phyloP scores from a whole-genome alignment of 371 early-diverging fungal genomes.

The Mucor ambiguus region DNA sequence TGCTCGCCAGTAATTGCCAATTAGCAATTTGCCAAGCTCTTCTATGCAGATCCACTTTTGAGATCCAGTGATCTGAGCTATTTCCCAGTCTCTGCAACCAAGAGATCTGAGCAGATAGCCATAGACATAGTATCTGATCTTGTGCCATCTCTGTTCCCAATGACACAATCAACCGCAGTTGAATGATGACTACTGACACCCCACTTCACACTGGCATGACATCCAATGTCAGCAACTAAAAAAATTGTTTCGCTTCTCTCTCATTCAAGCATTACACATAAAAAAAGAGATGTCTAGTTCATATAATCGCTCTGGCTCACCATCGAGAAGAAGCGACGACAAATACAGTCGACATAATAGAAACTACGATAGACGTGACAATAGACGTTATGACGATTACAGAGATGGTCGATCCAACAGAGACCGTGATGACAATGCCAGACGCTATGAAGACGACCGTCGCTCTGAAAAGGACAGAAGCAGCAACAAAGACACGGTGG shows the following conservation, averaged over 20 bases:
- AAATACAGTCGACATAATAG: constrained; percentile 31
- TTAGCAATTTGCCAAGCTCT: no score
- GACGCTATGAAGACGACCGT: constrained; percentile 6
- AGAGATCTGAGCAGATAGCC: no score
- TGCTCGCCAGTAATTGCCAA: no score
- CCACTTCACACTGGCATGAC: background rate
- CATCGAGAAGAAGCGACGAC: constrained; percentile 24
- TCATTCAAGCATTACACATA: background rate
- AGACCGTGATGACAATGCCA: constrained; percentile 20
- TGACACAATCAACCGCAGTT: background rate
- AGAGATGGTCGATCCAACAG: constrained; percentile 15
- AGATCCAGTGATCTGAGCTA: no score
- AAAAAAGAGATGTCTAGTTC: constrained; percentile 22
- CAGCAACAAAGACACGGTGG: constrained; percentile 9
- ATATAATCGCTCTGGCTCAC: constrained; percentile 27
- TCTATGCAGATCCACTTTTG: no score
- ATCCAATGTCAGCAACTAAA: background rate
- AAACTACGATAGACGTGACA: constrained; percentile 30
- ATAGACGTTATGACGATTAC: constrained; percentile 36
- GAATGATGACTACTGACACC: background rate
- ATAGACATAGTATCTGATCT: background rate
- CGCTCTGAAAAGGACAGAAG: constrained; percentile 6
- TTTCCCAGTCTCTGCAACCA: no score
- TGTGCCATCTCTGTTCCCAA: background rate
- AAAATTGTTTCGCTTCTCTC: background rate